Conservation (phyloP, 441 rosid genomes). For the Isatis lusitanica region DNA sequence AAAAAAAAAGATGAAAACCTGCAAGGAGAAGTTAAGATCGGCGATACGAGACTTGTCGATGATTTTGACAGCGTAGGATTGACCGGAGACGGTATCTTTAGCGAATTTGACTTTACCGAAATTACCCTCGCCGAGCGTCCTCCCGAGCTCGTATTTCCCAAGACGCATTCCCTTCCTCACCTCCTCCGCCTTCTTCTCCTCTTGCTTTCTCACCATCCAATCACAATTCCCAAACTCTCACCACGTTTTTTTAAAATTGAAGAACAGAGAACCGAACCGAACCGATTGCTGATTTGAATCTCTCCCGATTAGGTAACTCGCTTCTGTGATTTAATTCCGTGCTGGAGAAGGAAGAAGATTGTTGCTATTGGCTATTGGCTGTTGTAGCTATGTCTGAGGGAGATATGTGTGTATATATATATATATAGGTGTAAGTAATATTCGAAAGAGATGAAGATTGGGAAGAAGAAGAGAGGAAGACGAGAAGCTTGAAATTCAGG, state of each 20-base stretch:
- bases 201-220: slow-evolving; percentile 48
- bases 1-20: slow-evolving; percentile 43
- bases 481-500: slow-evolving; percentile 23
- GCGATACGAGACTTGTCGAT: slow-evolving; percentile 71
- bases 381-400: slow-evolving; percentile 1
- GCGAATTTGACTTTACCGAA: slow-evolving; percentile 91
- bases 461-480: slow-evolving; percentile 22
- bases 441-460: slow-evolving; percentile 26
- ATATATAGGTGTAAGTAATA: background rate
- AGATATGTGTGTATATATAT: slow-evolving; percentile 6
- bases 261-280: slow-evolving; percentile 16
- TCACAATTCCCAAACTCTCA: background rate
- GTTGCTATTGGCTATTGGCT: background rate
- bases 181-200: slow-evolving; percentile 33
- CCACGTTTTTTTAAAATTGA: no score
- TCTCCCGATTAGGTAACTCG: background rate
- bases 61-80: slow-evolving; percentile 78
- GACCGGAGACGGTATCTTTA: slow-evolving; percentile 58
- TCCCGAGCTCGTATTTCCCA: slow-evolving; percentile 88
- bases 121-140: slow-evolving; percentile 91
- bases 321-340: background rate
- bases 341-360: background rate
- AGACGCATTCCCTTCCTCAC: slow-evolving; percentile 66
- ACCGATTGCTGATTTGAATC: slow-evolving; percentile 1
- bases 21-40: slow-evolving; percentile 73